Base-by-base conservation (phyloP, 345 rosid species). In the Pistacia integerrima region DNA sequence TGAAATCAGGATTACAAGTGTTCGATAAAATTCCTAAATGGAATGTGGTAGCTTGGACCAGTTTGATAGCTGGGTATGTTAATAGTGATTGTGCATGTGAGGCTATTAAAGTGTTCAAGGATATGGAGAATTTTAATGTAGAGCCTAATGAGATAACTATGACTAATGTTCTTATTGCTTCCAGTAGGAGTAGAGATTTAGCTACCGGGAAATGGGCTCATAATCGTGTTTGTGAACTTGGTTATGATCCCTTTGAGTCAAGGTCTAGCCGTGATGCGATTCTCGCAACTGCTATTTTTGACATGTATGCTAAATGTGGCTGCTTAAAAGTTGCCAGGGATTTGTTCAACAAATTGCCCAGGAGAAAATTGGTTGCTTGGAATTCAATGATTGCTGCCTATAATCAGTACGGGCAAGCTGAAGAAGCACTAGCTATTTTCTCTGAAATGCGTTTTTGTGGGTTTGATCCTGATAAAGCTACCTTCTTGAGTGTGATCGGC, bases 341-440 rank as follows among this genome's bases (percentile, higher is more conserved):
- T 8, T 74, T 88, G 81, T 88, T 85, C 69, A 85, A 88, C 17
- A 77, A 69, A 84, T 81, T 86, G 85, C 83, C 81, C 73, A 17
- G 59, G 18, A 86, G 86, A 76, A 88, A 80, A 59, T 72, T 82
- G 70, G 73, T 88, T 76, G 80, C 85, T 30, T 86, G 91, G 89
- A 84, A 86, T 44, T 58, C 87, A 1, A 81, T 83, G 66, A 77
- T 88, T 38, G 74, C 89, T 20, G 85, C 78, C 30, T 88, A 77
- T 74, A 55, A 83, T 69, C 89, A 82, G 61, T 75, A 68, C 67
- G 80, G 70, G n/a, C 68, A 60, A 61, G 80, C 68, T 16, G 81
- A 79, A 73, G 84, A 81, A 75, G 88, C 85, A 3, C 46, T 77
- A 63, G 46, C 36, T 44, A 33, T 84, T 77, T 81, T 82, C 55